phyloP scores from a whole-genome alignment of 768 basidiomycete species.

The Hortiboletus flavorubellus region DNA sequence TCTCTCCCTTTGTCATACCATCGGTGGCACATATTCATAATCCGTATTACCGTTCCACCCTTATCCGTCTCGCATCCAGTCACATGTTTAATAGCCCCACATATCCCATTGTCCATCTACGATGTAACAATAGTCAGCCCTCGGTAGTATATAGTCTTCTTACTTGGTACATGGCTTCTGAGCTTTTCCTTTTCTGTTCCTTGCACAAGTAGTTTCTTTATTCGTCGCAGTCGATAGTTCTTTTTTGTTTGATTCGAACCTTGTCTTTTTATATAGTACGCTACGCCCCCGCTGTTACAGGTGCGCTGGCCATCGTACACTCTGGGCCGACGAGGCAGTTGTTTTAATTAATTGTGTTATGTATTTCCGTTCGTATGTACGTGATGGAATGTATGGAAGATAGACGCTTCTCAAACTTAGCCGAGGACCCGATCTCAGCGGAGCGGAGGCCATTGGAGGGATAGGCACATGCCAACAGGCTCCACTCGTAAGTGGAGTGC shows the following conservation, averaged over 20 bases:
- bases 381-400: too few species aligned
- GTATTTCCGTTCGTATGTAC: background rate
- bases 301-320: conserved; percentile 13
- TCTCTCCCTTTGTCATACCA: conserved; percentile 14
- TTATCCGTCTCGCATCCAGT: conserved; percentile 19
- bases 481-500: too few species aligned
- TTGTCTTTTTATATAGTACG: conserved; percentile 6
- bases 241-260: conserved; percentile 2
- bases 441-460: too few species aligned
- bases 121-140: conserved; percentile 31
- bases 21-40: conserved; percentile 15
- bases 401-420: too few species aligned
- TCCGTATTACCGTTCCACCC: conserved; percentile 3
- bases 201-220: background rate
- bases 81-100: conserved; percentile 24
- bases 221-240: background rate
- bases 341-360: conserved; percentile 9
- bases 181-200: background rate
- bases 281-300: conserved; percentile 7
- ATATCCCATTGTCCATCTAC: conserved; percentile 33
- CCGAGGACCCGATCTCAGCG: too few species aligned
- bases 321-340: background rate
- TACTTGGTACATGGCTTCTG: conserved; percentile 15
- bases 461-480: too few species aligned
- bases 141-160: conserved; percentile 28